phyloP scores from a whole-genome alignment of 176 grass and related monocot genomes.

The Poa pratensis region DNA sequence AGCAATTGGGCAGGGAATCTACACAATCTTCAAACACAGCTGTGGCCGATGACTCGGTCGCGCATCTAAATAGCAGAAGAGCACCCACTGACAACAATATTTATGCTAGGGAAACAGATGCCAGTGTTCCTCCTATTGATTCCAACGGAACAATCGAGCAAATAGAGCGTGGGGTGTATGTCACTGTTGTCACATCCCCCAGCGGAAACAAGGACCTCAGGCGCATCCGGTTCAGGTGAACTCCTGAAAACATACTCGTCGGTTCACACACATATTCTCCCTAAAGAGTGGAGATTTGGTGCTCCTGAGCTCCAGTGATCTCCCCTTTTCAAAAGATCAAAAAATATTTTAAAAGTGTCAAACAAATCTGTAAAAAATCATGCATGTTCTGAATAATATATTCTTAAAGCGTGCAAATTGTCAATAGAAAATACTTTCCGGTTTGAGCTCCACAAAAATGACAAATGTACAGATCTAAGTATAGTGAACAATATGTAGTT shows the following conservation, averaged over 20 bases:
- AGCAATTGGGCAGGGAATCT: slow-evolving; percentile 15
- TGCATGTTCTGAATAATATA: too few relatives aligned
- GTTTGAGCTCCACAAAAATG: too few relatives aligned
- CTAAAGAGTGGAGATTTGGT: too few relatives aligned
- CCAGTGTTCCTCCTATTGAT: slow-evolving; percentile 36
- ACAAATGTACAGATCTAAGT: too few relatives aligned
- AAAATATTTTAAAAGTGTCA: too few relatives aligned
- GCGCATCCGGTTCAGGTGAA: slow-evolving; percentile 85
- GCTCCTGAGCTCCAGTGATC: too few relatives aligned
- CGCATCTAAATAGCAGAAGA: slow-evolving; percentile 40
- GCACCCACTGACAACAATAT: slow-evolving; percentile 23
- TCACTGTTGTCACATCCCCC: slow-evolving; percentile 67
- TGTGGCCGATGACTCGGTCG: neutral
- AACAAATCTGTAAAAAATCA: too few relatives aligned
- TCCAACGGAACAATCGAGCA: slow-evolving; percentile 59
- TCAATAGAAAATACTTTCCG: too few relatives aligned
- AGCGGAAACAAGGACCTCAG: slow-evolving; percentile 79
- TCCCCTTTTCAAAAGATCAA: too few relatives aligned
- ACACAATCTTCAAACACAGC: neutral
- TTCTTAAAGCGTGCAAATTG: too few relatives aligned
- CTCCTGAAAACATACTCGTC: slow-evolving; percentile 2
- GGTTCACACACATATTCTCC: neutral
- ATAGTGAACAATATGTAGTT: too few relatives aligned
- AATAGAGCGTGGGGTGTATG: slow-evolving; percentile 75
- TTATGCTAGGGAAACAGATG: slow-evolving; percentile 36